A percentile compares a stretch with the other conserved stretches of the same genome.
Evolutionary conservation across 345 rosid species (phyloP).

Genomic region (Populus nigra): DNA sequence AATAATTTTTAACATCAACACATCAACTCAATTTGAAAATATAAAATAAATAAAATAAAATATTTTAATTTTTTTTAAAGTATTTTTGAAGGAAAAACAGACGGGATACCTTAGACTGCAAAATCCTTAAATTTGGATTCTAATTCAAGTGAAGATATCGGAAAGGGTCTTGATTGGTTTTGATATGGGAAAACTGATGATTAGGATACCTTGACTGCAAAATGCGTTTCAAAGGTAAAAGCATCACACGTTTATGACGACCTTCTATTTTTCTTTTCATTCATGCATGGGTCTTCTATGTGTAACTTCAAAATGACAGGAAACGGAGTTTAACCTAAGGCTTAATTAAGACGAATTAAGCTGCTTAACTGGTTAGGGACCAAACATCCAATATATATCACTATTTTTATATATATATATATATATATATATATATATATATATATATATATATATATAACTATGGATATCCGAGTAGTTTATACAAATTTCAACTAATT

Average conservation of each 20-base stretch:
- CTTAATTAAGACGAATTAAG: neutral
- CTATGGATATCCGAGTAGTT: rapidly evolving
- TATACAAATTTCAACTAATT: no score
- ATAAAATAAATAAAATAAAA: no score
- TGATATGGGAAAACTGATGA: neutral
- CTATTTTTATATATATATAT: neutral
- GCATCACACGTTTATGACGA: neutral
- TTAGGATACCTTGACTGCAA: neutral
- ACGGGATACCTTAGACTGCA: no score
- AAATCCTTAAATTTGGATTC: no score
- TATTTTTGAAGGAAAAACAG: no score
- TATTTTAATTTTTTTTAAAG: no score
- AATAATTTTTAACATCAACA: no score
- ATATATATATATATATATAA: no score
- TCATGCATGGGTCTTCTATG: neutral
- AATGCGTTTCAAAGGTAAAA: neutral
- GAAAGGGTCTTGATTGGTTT: neutral
- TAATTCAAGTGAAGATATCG: no score
- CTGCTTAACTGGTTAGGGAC: neutral
- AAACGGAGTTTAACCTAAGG: neutral
- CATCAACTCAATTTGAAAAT: no score
- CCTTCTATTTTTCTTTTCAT: neutral
- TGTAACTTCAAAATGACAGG: neutral
- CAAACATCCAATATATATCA: neutral
- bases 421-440: no score